Percentiles rank a stretch among this genome's conserved stretches.
Conservation (phyloP, 1,284 basidiomycete species). For the Ganoderma leucocontextum region DNA sequence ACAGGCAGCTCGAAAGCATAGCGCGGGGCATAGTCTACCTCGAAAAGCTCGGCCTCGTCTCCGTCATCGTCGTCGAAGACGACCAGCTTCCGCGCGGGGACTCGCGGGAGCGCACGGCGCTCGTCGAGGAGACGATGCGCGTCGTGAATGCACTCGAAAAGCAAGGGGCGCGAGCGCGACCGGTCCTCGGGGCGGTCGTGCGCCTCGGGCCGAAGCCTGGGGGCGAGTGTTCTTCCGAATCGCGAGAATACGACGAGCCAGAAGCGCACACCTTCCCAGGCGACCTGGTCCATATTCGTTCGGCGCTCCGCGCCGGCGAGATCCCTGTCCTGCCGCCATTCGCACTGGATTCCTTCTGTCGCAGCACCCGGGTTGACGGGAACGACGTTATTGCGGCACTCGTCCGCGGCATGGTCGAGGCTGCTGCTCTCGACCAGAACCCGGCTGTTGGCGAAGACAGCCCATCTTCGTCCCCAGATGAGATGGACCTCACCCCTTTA, state of each 20-base stretch:
- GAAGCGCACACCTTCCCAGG: slow-evolving; percentile 81
- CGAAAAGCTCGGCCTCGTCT: slow-evolving; percentile 94
- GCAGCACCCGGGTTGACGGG: slow-evolving; percentile 87
- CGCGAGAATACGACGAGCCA: slow-evolving; percentile 53
- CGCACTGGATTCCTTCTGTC: slow-evolving; percentile 90
- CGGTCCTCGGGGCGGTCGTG: slow-evolving; percentile 87
- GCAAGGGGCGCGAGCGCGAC: slow-evolving; percentile 88
- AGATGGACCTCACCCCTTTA: slow-evolving; percentile 85
- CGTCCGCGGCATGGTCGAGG: slow-evolving; percentile 86
- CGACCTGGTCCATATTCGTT: slow-evolving; percentile 85
- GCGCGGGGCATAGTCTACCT: slow-evolving; percentile 94
- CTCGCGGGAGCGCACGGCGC: slow-evolving; percentile 66
- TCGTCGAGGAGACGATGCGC: slow-evolving; percentile 82
- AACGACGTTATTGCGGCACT: slow-evolving; percentile 93
- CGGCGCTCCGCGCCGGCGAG: slow-evolving; percentile 90
- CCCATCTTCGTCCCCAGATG: slow-evolving; percentile 36
- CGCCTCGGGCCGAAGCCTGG: slow-evolving; percentile 81
- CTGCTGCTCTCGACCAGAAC: slow-evolving; percentile 51
- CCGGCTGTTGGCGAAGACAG: slow-evolving; percentile 35
- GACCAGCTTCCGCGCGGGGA: slow-evolving; percentile 79
- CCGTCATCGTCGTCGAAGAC: slow-evolving; percentile 94
- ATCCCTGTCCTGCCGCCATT: slow-evolving; percentile 97
- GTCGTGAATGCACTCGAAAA: slow-evolving; percentile 86
- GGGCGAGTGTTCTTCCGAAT: slow-evolving; percentile 46
- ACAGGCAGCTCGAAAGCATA: slow-evolving; percentile 94